Percentiles rank a stretch among this genome's conserved stretches.
phyloP scores from a whole-genome alignment of 345 rosid genomes.

The Dimocarpus longan region DNA sequence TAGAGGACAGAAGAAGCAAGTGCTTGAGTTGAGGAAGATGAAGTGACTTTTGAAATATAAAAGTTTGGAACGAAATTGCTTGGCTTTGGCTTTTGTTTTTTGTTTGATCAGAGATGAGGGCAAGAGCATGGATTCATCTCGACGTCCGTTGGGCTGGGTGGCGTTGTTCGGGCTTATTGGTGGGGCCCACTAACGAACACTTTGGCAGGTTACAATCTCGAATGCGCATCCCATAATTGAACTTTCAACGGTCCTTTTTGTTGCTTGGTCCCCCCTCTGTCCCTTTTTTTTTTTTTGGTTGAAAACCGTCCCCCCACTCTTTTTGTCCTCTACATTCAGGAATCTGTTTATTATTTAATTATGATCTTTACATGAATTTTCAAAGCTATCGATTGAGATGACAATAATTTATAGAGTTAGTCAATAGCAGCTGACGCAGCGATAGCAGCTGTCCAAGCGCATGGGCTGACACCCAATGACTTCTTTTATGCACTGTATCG shows the following conservation, averaged over 20 bases:
- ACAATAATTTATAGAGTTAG: too few relatives aligned
- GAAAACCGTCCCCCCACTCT: background rate
- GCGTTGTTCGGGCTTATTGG: background rate
- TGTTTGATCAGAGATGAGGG: background rate
- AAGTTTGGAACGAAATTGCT: background rate
- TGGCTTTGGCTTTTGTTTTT: background rate
- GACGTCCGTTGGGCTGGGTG: background rate
- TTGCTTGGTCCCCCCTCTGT: too few relatives aligned
- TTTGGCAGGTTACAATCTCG: conserved; percentile 3
- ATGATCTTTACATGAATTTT: too few relatives aligned
- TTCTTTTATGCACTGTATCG: too few relatives aligned
- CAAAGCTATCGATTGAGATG: too few relatives aligned
- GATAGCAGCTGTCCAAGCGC: too few relatives aligned
- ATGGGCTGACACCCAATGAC: too few relatives aligned
- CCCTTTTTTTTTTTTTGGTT: too few relatives aligned
- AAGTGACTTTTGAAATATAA: background rate
- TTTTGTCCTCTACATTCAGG: background rate
- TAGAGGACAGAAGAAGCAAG: background rate
- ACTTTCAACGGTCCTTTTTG: background rate
- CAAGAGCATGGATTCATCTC: background rate
- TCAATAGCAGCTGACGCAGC: too few relatives aligned
- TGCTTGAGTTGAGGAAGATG: background rate
- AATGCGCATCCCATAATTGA: conserved; percentile 9
- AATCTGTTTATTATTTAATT: too few relatives aligned
- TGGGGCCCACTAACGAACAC: background rate